These are phyloP conservation scores for Benincasa hispida DNA, from an alignment of 306 rosid genomes.

Conservation along the genomic window DNA sequence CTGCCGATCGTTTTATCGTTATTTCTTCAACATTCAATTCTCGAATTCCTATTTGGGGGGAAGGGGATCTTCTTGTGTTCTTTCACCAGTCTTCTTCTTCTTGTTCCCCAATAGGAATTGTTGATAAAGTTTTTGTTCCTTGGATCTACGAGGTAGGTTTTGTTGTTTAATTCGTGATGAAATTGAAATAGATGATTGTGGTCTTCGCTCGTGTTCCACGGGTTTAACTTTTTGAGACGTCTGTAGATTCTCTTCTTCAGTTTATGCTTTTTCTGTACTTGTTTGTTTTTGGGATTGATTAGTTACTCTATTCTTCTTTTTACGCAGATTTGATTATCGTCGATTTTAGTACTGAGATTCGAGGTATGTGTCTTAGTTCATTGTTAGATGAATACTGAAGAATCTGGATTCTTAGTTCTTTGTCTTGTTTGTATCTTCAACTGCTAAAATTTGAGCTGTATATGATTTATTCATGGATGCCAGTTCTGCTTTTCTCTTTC, in stretches of 20 bases:
- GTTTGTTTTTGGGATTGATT: constrained; percentile 11
- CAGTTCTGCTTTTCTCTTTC: not conserved
- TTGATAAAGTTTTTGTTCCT: constrained; percentile 15
- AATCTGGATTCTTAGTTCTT: constrained; percentile 17
- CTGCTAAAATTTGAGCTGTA: constrained; percentile 16
- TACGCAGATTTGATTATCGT: constrained; percentile 18
- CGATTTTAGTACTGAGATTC: constrained; percentile 23
- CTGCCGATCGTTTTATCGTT: constrained; percentile 18
- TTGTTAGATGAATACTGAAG: constrained; percentile 23
- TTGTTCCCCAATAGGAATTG: constrained; percentile 6
- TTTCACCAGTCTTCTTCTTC: not conserved
- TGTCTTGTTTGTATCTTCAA: constrained; percentile 2
- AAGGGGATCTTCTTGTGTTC: constrained; percentile 24
- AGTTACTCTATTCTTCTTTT: constrained; percentile 10
- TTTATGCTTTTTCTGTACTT: constrained; percentile 17
- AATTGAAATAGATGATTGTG: constrained; percentile 18
- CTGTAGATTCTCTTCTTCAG: constrained; percentile 18
- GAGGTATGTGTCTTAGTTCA: constrained; percentile 24
- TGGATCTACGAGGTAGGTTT: constrained; percentile 31
- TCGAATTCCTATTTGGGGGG: constrained; percentile 9
- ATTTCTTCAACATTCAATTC: constrained; percentile 13
- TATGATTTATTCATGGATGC: constrained; percentile 13
- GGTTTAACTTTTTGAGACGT: constrained; percentile 17
- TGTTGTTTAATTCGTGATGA: constrained; percentile 14
- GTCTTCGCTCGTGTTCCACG: constrained; percentile 16